These are phyloP conservation scores for Lactarius hengduanensis DNA, from an alignment of 768 basidiomycete genomes.

Conservation along the genomic window DNA sequence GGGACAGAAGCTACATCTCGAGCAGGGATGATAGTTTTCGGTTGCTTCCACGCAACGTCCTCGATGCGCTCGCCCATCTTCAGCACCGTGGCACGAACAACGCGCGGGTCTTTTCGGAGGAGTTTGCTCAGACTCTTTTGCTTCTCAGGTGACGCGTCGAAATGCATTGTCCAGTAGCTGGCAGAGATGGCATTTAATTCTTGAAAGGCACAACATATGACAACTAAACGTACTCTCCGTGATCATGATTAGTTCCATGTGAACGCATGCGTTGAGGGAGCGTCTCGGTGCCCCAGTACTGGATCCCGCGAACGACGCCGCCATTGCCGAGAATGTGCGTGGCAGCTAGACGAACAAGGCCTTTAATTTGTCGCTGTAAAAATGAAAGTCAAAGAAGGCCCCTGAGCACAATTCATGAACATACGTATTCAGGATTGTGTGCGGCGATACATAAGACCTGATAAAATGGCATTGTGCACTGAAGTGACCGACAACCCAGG, in stretches of 20 bases:
- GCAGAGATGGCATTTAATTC: slow-evolving; percentile 14
- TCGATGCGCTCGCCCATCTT: slow-evolving; percentile 74
- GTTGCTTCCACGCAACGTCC: slow-evolving; percentile 57
- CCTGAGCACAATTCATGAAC: slow-evolving; percentile 31
- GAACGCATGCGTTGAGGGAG: slow-evolving; percentile 75
- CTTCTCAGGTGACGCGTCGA: slow-evolving; percentile 78
- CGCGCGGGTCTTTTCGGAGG: slow-evolving; percentile 76
- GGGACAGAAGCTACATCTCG: slow-evolving; percentile 20
- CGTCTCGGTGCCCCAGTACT: slow-evolving; percentile 69
- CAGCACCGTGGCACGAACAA: slow-evolving; percentile 78
- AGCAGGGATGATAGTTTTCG: slow-evolving; percentile 39
- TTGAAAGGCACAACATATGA: background rate
- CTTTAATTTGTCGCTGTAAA: slow-evolving; percentile 68
- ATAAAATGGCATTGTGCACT: slow-evolving; percentile 75
- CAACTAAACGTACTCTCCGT: slow-evolving; percentile 69
- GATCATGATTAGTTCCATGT: slow-evolving; percentile 51
- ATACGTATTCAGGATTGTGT: slow-evolving; percentile 71
- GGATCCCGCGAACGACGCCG: slow-evolving; percentile 78
- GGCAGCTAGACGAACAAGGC: slow-evolving; percentile 69
- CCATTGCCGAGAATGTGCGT: slow-evolving; percentile 70
- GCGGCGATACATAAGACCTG: slow-evolving; percentile 81
- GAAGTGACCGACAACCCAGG: slow-evolving; percentile 2
- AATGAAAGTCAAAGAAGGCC: background rate
- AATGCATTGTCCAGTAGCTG: slow-evolving; percentile 91
- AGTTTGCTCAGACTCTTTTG: slow-evolving; percentile 62